Evolutionary conservation across 805 yeast species (phyloP), one percentile per base, ranked within the genome.

Genomic region (Deakozyma indianensis): DNA sequence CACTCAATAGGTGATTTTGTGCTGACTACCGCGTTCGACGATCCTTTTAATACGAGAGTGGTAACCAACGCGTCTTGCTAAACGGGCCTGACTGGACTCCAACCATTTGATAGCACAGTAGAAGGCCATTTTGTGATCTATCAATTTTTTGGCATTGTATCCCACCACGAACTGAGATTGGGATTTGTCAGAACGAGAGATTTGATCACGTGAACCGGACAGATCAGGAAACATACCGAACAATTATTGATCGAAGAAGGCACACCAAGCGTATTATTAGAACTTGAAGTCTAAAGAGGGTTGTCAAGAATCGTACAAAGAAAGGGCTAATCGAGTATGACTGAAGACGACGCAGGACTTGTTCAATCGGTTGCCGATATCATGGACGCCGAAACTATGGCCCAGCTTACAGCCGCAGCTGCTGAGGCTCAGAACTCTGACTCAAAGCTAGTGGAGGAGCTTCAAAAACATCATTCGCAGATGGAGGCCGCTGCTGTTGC

Each of bases 111-210:
- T 9, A 11, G 5, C 11, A n/a, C 11, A 32, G 11, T 32, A 11
- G 5, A 7, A n/a, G n/a, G 5, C 38, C 38, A 5, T n/a, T 7
- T 14, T 32, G 38, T 32, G 38, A 32, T 9, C 38, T 32, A 32
- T 32, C 38, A 32, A 32, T 32, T 32, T 32, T 32, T 32, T 32
- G 38, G n/a, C n/a, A n/a, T n/a, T 32, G 38, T 32, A 11, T 32
- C 38, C 38, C 18, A 32, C 38, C 38, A 32, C 18, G n/a, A n/a
- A n/a, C n/a, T n/a, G n/a, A n/a, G n/a, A n/a, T 32, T 32, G 38
- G 38, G 5, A 32, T 9, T 32, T 32, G 38, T 14, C 20, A 32
- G 18, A 25, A 25, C 7, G 14, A 14, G 14, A 14, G 28, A 14
- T 7, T 14, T 25, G 28, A 14, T 11, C 38, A 32, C 38, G 38